Evolutionary conservation across 352 stramenopile genomes (phyloP).

Genomic region (Plasmopara muralis): DNA sequence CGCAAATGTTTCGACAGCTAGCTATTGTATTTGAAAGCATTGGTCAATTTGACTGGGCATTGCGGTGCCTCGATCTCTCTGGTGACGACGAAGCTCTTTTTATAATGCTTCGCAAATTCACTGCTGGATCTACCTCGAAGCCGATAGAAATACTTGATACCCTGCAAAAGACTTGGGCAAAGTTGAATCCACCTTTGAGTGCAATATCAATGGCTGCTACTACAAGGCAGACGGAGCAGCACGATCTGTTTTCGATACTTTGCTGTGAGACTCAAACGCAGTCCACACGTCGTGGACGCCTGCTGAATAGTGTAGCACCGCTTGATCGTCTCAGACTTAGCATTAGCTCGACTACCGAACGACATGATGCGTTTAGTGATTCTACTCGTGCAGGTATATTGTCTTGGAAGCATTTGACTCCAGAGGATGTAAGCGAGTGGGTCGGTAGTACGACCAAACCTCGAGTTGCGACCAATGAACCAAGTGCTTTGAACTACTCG

Average conservation of each 20-base stretch:
- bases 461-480: slow-evolving; percentile 46
- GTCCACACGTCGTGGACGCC: slow-evolving; percentile 56
- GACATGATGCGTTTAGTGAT: slow-evolving; percentile 10
- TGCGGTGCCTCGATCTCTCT: slow-evolving; percentile 62
- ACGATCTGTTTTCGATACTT: slow-evolving; percentile 58
- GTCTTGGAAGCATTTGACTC: slow-evolving; percentile 58
- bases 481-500: slow-evolving; percentile 47
- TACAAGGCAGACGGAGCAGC: slow-evolving; percentile 13
- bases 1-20: slow-evolving; percentile 37
- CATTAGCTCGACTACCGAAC: slow-evolving; percentile 8
- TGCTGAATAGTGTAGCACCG: slow-evolving; percentile 42
- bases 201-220: slow-evolving; percentile 31
- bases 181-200: slow-evolving; percentile 48
- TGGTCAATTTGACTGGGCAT: slow-evolving; percentile 44
- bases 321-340: slow-evolving; percentile 40
- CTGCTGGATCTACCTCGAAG: neutral
- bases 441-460: slow-evolving; percentile 34
- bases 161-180: slow-evolving; percentile 47
- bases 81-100: slow-evolving; percentile 63
- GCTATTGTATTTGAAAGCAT: slow-evolving; percentile 39
- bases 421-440: slow-evolving; percentile 64
- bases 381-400: slow-evolving; percentile 33
- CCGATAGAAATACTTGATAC: slow-evolving; percentile 24
- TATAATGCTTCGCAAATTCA: slow-evolving; percentile 33
- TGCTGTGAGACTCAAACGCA: slow-evolving; percentile 55